Percentiles rank a stretch among this genome's conserved stretches.
phyloP scores from a whole-genome alignment of 345 rosid genomes.

The Lepidium aucheri region DNA sequence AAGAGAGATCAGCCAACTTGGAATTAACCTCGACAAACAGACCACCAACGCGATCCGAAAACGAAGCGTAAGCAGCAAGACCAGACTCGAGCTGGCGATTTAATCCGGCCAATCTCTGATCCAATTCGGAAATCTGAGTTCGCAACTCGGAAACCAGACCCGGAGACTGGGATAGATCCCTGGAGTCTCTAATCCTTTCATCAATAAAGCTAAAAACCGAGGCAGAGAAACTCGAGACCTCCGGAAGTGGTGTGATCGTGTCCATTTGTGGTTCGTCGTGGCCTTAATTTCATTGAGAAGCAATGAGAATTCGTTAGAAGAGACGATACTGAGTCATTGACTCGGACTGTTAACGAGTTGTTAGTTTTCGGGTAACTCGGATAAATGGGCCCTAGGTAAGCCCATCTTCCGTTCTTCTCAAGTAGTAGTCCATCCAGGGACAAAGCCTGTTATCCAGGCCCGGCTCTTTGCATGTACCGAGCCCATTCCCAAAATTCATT shows the following conservation, averaged over 20 bases:
- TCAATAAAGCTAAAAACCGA: slow-evolving; percentile 46
- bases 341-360: slow-evolving; percentile 20
- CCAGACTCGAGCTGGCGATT: slow-evolving; percentile 48
- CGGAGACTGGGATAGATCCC: slow-evolving; percentile 40
- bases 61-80: slow-evolving; percentile 52
- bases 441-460: not conserved
- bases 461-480: no score
- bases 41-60: slow-evolving; percentile 46
- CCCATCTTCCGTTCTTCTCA: not conserved
- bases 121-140: slow-evolving; percentile 51
- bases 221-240: slow-evolving; percentile 35
- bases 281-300: slow-evolving; percentile 14
- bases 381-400: slow-evolving; percentile 4
- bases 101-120: slow-evolving; percentile 40
- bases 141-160: slow-evolving; percentile 48
- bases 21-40: slow-evolving; percentile 30
- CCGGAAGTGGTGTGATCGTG: slow-evolving; percentile 45
- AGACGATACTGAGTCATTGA: slow-evolving; percentile 18
- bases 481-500: no score
- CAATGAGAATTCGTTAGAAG: slow-evolving; percentile 10
- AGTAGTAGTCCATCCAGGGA: not conserved
- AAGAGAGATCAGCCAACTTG: slow-evolving; percentile 46
- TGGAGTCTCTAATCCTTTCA: slow-evolving; percentile 35
- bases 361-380: not conserved
- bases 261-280: slow-evolving; percentile 33